These are phyloP conservation scores for Hippophae tibetana DNA, from an alignment of 306 rosid species.

Conservation along the genomic window DNA sequence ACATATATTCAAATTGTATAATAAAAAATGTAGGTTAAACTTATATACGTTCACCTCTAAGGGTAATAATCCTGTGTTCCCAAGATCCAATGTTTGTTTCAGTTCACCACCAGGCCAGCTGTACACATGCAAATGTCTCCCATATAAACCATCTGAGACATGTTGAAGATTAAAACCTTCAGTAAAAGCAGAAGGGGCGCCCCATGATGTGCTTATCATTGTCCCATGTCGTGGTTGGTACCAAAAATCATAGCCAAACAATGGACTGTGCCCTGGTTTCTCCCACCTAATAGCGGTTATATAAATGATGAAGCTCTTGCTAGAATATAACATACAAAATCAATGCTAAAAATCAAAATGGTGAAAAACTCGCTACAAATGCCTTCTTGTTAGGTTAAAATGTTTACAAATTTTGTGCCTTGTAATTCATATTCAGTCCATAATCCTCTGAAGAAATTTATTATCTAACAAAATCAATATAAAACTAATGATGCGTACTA, in stretches of 20 bases:
- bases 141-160: slow-evolving; percentile 69
- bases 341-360: no score
- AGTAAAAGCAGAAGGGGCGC: slow-evolving; percentile 84
- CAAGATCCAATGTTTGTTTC: slow-evolving; percentile 91
- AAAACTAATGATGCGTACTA: no score
- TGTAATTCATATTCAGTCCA: no score
- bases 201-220: slow-evolving; percentile 97
- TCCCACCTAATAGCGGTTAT: slow-evolving; percentile 59
- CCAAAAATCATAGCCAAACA: slow-evolving; percentile 93
- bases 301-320: no score
- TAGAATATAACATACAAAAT: no score
- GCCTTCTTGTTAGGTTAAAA: no score
- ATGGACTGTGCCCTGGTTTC: slow-evolving; percentile 86
- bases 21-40: neutral
- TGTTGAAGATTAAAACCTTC: slow-evolving; percentile 74
- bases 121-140: slow-evolving; percentile 83
- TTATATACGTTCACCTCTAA: slow-evolving; percentile 45
- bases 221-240: slow-evolving; percentile 85
- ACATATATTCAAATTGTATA: neutral
- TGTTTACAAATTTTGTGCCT: no score
- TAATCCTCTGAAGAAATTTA: no score
- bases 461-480: no score
- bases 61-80: slow-evolving; percentile 69
- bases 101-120: slow-evolving; percentile 90
- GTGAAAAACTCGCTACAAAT: no score